Evolutionary conservation across 2,329 filamentous ascomycete genomes (phyloP).

Genomic region (Chaetomium strumarium): DNA sequence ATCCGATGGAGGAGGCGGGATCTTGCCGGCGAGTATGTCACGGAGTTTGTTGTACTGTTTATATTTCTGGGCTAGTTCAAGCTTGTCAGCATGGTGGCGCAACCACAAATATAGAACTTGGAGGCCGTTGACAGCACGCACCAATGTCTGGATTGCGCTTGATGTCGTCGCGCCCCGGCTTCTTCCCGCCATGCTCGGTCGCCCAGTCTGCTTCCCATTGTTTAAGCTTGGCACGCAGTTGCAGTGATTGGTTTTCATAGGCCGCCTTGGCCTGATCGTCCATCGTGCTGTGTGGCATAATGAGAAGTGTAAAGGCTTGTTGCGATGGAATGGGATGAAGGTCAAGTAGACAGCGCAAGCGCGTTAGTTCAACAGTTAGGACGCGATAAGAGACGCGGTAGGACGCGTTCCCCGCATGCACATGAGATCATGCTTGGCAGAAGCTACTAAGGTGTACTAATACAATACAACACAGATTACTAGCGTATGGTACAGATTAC

Average conservation of each 20-base stretch:
- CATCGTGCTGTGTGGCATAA: slow-evolving; percentile 33
- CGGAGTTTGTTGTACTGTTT: slow-evolving; percentile 67
- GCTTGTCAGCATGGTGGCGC: neutral
- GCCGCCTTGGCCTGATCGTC: slow-evolving; percentile 38
- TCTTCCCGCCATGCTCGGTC: slow-evolving; percentile 55
- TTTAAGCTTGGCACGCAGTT: slow-evolving; percentile 66
- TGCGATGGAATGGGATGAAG: neutral
- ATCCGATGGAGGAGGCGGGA: slow-evolving; percentile 32
- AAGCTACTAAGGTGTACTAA: neutral
- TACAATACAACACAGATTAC: no score
- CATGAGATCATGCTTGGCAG: slow-evolving; percentile 3
- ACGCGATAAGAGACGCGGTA: slow-evolving; percentile 11
- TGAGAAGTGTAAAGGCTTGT: neutral
- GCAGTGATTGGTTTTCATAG: slow-evolving; percentile 46
- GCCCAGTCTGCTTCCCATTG: slow-evolving; percentile 67
- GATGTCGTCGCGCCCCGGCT: slow-evolving; percentile 69
- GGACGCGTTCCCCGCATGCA: slow-evolving; percentile 1
- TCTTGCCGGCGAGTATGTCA: slow-evolving; percentile 51
- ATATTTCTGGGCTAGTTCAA: slow-evolving; percentile 60
- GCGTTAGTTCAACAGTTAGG: neutral
- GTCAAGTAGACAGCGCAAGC: neutral
- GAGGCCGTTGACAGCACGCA: slow-evolving; percentile 32
- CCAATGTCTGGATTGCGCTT: slow-evolving; percentile 66
- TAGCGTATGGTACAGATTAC: no score
- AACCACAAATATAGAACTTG: neutral